Base-by-base conservation (phyloP, 75 land plant species). In the Pinus taeda region DNA sequence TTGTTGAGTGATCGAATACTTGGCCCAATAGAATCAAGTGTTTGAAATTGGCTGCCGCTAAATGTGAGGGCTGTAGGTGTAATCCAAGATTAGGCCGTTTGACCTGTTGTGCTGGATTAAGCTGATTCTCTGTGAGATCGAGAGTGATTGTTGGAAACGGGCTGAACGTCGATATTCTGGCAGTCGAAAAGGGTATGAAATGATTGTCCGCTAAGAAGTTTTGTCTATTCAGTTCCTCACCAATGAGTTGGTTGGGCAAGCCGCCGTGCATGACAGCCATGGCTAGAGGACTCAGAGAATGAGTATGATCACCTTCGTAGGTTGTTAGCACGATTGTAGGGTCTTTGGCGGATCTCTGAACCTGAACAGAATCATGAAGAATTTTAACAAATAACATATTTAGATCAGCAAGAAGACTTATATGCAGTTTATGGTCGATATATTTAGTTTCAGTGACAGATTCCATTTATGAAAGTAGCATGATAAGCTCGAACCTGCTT, bases 401-500 rank as follows among this genome's bases (percentile, higher is more conserved):
- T 49, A 49, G 1, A 49, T 49, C 9, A 49, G 55, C 55, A 49
- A 1, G 55, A 0, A 11, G 55, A 8, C 1, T 9, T 45, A 1
- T 45, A 45, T 45, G 49, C 7, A 49, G 9, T 49, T 49, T 11
- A 49, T 49, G 11, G 55, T 9, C 12, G 11, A 49, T 49, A 9
- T 8, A 11, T 1, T 8, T 49, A 49, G 11, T 39, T 5, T 39
- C 55, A 7, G 8, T 6, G 7, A 7, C 49, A 45, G 49, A 6
- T 45, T 45, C 0, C 49, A 6, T 45, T 6, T 7, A 7, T 6
- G 9, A 45, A 45, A 49, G 12, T 9, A 9, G 11, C 55, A 13
- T 55, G 58, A 8, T n/a, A 13, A 73, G 58, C 0, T n/a, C 15
- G 7, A 70, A 78, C 79, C 79, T 78, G 76, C 73, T 80, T 80